Percentiles rank a stretch among this genome's conserved stretches.
Evolutionary conservation across 2,329 filamentous ascomycete species (phyloP).

Genomic region (Fonsecaea multimorphosa): DNA sequence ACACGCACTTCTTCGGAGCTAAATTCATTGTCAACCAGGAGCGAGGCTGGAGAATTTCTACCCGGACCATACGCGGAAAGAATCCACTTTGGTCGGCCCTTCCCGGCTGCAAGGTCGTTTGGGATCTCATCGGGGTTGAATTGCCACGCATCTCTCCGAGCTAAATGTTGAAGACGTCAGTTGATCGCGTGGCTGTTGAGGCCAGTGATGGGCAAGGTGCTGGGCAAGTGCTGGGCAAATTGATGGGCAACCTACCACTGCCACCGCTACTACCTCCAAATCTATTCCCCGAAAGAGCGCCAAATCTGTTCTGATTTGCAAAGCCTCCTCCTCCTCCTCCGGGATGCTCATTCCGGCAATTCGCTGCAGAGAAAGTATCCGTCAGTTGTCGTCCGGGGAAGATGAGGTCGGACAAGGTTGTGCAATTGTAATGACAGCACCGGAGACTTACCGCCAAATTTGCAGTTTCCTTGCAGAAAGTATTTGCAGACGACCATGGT

Average conservation of each 20-base stretch:
- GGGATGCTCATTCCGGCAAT: conserved; percentile 67
- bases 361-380: conserved; percentile 51
- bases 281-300: conserved; percentile 36
- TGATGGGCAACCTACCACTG: conserved; percentile 26
- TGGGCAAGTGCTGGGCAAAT: too few relatives aligned
- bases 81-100: conserved; percentile 80
- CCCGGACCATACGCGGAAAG: conserved; percentile 85
- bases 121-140: conserved; percentile 67
- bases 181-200: conserved; percentile 3
- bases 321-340: conserved; percentile 39
- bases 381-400: conserved; percentile 8
- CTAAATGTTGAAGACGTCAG: conserved; percentile 33
- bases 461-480: conserved; percentile 70
- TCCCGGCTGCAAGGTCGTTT: conserved; percentile 65
- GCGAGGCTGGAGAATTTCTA: conserved; percentile 75
- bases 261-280: conserved; percentile 22
- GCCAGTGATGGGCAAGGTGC: neutral
- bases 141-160: conserved; percentile 42
- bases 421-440: neutral
- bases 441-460: conserved; percentile 62
- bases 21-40: conserved; percentile 87
- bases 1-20: conserved; percentile 87
- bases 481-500: conserved; percentile 65
- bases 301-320: conserved; percentile 32
- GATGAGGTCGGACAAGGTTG: neutral